These are phyloP conservation scores for Mallotus nudiflorus DNA, from an alignment of 345 rosid species.

Conservation along the genomic window DNA sequence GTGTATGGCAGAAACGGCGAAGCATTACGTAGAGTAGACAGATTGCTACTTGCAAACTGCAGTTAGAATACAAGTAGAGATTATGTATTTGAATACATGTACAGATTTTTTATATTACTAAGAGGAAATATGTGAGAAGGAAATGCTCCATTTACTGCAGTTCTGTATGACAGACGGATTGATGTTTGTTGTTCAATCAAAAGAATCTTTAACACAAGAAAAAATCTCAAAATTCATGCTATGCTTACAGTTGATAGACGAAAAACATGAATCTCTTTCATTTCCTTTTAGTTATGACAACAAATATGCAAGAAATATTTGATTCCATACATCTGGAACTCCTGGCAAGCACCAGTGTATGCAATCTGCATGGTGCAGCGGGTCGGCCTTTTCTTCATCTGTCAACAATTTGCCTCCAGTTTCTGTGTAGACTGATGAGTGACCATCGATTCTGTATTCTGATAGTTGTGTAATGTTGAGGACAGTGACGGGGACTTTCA, in stretches of 20 bases:
- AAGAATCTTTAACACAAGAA: background rate
- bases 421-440: constrained; percentile 75
- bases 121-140: too few relatives aligned
- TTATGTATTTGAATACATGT: too few relatives aligned
- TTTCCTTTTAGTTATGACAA: constrained; percentile 17
- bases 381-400: constrained; percentile 64
- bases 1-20: too few relatives aligned
- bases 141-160: too few relatives aligned
- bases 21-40: too few relatives aligned
- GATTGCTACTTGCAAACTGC: too few relatives aligned
- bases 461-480: constrained; percentile 86
- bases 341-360: constrained; percentile 99
- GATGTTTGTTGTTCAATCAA: background rate
- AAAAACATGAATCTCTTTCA: background rate
- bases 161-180: too few relatives aligned
- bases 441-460: constrained; percentile 79
- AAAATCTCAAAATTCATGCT: background rate
- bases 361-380: constrained; percentile 72
- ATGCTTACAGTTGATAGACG: constrained; percentile 10
- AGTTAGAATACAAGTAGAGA: too few relatives aligned
- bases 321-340: constrained; percentile 91
- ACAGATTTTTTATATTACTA: too few relatives aligned
- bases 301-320: constrained; percentile 67
- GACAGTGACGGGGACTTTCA: constrained; percentile 73
- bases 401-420: constrained; percentile 68